Percentiles rank a stretch among this genome's conserved stretches.
Evolutionary conservation across 2,329 filamentous ascomycete genomes (phyloP).

Genomic region (Fusarium sp.): DNA sequence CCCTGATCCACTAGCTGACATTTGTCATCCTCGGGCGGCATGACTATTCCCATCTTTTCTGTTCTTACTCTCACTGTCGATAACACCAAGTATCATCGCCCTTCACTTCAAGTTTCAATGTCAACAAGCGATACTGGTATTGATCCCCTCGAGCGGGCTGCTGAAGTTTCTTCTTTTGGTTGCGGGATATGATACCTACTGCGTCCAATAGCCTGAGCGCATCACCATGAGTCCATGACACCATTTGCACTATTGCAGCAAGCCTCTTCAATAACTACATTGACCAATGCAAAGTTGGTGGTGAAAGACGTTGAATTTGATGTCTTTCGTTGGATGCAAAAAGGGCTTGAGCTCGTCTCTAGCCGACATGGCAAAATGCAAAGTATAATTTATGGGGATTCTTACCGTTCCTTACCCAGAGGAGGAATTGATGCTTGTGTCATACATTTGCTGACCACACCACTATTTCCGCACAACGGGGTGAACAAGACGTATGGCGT

Average conservation of each 20-base stretch:
- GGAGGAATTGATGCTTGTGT: not conserved
- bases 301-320: not conserved
- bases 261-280: no score
- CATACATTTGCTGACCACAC: not conserved
- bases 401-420: no score
- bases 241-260: not conserved
- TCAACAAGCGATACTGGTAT: no score
- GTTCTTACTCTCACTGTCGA: not conserved
- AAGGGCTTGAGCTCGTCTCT: no score
- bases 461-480: not conserved
- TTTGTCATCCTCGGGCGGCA: not conserved
- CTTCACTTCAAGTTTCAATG: no score
- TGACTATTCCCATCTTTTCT: not conserved
- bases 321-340: accelerated
- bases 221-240: not conserved
- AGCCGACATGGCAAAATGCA: not conserved
- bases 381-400: not conserved
- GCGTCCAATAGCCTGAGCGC: not conserved
- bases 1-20: no score
- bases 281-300: not conserved
- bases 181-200: no score
- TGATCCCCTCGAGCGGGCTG: no score
- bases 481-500: not conserved
- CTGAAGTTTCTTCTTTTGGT: no score
- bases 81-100: not conserved